Evolutionary conservation across 257 asterid genomes (phyloP), one percentile per base, ranked within the genome.

Genomic region (Solanum ahanhuiri): DNA sequence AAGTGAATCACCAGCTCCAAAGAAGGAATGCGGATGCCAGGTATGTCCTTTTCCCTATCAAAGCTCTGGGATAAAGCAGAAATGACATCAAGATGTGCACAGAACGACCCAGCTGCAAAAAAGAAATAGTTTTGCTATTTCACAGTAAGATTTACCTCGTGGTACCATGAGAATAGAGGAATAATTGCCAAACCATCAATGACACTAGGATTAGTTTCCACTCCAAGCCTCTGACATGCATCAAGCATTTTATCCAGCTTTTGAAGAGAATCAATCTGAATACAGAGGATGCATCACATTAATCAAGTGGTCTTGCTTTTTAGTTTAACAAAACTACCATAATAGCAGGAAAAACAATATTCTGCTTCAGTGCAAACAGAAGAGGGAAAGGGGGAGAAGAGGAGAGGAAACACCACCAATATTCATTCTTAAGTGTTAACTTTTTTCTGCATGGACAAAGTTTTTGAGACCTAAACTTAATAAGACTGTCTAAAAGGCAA

Each of bases 1-100:
- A 91, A 92, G 98, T 93, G 87, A 95, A 93, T 93, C 98, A 94
- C 98, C 98, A 94, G 95, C 94, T 91, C 98, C 95, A 95, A 85
- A 31, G 98, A 88, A 31, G 97, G 98, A 87, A 95, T 89, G 14
- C 90, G 96, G 87, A 93, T 60, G 85, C 95, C 96, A 75, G 93
- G 88, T 75, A 94, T 91, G 89, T 95, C 98, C 88, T 83, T 89
- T 92, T 95, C 98, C 87, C 69, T 93, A 88, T 95, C 98, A 88
- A 95, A 95, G 93, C 98, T 93, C 98, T 95, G 94, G 76, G 83
- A 84, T 51, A 85, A 85, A 84, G 58, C 12, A 85, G 14, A 87
- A 58, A 75, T 67, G 37, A 20, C 5, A 39, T 60, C 23, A 81
- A 82, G 34, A 81, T 72, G 33, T 5, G 81, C 76, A 82, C 35